Evolutionary conservation across 179 eudicot species (phyloP), one percentile per base, ranked within the genome.

Genomic region (Beta corolliflora): DNA sequence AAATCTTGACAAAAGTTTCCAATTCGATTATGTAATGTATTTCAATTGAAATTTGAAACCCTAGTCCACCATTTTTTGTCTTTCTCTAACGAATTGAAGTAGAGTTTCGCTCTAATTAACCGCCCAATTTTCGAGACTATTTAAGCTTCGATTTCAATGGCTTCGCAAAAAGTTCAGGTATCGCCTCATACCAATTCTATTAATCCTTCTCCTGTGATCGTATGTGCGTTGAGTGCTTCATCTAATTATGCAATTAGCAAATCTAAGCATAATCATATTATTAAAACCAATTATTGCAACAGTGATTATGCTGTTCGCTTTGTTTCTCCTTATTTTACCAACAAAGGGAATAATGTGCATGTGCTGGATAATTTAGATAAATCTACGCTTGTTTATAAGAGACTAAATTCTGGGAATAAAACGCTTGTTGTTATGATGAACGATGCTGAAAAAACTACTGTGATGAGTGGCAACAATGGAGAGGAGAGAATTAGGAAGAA

Each of bases 151-250:
- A n/a, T 29, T 54, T 74, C 64, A 31, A 78, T 54, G 80, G 73
- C 59, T 5, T 21, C 44, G 53, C 64, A 31, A 29, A 19, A 78
- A 78, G 8, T 36, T 6, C 52, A 78, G 80, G 80, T 54, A 78
- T 5, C 12, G 1, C 70, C 21, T 64, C 1, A 21, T 77, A 23
- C 19, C 15, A 77, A 77, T 29, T 6, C 21, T 48, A n/a, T 0
- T 14, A 19, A 16, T n/a, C 9, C 36, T 73, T 16, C 46, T 67
- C n/a, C 23, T 5, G 4, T 80, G 18, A 60, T 80, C 29, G 82
- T 80, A 61, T 80, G 60, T 25, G 77, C 77, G 0, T 50, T 80
- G n/a, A 56, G 59, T 59, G 73, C 77, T 21, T 48, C 82, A 29
- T 72, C 70, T 63, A 21, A 31, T 71, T 71, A 31, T 79, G 45